A percentile compares a stretch with the other conserved stretches of the same genome.
phyloP scores from a whole-genome alignment of 306 rosid species.

The Vachellia collinsii region DNA sequence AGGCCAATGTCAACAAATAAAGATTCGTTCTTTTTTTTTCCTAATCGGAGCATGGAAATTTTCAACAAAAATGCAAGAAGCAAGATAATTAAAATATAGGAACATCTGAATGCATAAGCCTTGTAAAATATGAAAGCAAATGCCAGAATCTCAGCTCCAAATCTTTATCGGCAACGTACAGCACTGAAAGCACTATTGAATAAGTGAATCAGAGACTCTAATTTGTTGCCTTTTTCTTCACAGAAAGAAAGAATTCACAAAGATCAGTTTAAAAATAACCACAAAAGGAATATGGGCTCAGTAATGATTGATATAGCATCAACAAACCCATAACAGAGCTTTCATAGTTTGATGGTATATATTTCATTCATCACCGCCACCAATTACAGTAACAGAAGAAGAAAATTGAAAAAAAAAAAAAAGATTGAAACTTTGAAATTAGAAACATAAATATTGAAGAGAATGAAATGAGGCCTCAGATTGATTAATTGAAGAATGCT shows the following conservation, averaged over 20 bases:
- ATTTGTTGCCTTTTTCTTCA: constrained; percentile 66
- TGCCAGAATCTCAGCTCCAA: constrained; percentile 68
- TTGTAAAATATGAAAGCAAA: constrained; percentile 12
- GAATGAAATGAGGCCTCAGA: background rate
- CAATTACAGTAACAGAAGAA: background rate
- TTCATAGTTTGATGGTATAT: constrained; percentile 96
- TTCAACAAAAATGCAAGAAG: background rate
- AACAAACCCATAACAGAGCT: constrained; percentile 65
- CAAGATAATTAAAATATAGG: constrained; percentile 34
- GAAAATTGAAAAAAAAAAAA: background rate
- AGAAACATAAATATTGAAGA: background rate
- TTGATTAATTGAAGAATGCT: background rate
- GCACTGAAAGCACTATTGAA: constrained; percentile 66
- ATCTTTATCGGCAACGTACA: constrained; percentile 83
- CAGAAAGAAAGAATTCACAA: background rate
- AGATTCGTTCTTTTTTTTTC: background rate
- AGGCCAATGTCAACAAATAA: background rate
- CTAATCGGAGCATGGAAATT: background rate
- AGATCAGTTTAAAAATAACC: too few species aligned
- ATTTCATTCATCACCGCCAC: constrained; percentile 59
- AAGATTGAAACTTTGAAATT: background rate
- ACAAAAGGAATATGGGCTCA: constrained; percentile 48
- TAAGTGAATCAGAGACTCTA: constrained; percentile 90
- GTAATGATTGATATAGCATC: constrained; percentile 56
- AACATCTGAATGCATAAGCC: constrained; percentile 61